Percentiles rank a stretch among this genome's conserved stretches.
Evolutionary conservation across 1,139 yeast genomes (phyloP).

Genomic region (Pichia sp.): DNA sequence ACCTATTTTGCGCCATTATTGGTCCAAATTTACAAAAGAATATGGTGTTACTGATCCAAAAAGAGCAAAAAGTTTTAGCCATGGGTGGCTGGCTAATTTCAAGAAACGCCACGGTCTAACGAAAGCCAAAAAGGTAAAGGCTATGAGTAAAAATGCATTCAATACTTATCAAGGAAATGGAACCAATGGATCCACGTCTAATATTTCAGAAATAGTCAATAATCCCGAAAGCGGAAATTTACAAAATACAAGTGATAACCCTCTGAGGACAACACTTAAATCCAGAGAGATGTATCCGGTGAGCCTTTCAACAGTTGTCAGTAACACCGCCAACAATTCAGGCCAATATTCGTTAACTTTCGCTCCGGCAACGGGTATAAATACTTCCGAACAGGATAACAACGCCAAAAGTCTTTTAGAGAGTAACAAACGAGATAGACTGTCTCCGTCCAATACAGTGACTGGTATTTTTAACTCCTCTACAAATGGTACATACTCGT

Average conservation of each 20-base stretch:
- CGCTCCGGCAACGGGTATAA: too few species aligned
- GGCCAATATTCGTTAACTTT: too few species aligned
- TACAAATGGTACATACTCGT: not conserved
- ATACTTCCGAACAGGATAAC: too few species aligned
- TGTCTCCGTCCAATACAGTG: not conserved
- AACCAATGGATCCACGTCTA: too few species aligned
- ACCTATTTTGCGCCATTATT: conserved; percentile 51
- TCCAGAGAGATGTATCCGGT: too few species aligned
- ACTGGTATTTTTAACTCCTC: not conserved
- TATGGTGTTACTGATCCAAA: conserved; percentile 60
- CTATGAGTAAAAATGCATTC: not conserved
- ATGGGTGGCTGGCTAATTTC: conserved; percentile 60
- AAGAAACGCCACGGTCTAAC: conserved; percentile 54
- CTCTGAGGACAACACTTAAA: too few species aligned
- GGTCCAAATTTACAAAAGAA: conserved; percentile 52
- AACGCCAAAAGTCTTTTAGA: too few species aligned
- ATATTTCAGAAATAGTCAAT: too few species aligned
- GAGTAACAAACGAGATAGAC: not conserved
- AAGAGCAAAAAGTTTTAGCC: conserved; percentile 49
- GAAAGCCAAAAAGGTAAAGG: conserved; percentile 22
- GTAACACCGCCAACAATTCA: too few species aligned
- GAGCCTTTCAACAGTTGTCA: too few species aligned
- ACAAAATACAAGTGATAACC: too few species aligned
- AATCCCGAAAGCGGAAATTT: too few species aligned
- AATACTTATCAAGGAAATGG: not conserved